Base-by-base conservation (phyloP, 306 rosid genomes). In the Parietaria judaica region DNA sequence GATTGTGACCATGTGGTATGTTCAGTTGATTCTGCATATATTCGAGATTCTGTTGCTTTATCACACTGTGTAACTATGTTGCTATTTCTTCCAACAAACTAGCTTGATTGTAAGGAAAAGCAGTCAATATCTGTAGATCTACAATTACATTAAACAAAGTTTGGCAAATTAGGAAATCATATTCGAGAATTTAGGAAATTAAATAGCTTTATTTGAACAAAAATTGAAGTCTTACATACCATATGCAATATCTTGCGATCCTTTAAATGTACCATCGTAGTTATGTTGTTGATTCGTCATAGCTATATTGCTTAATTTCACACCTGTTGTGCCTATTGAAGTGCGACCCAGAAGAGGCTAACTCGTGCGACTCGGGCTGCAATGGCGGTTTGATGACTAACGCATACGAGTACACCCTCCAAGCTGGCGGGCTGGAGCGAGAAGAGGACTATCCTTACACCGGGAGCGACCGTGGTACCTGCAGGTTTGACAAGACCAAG, bases 1-100 rank as follows among this genome's bases (percentile, higher is more conserved):
- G 99, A 94, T 67, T 92, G 99, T 17, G 99, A 92, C 62, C 97
- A 94, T 34, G 87, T 82, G 97, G 99, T 92, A 49, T 49, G 13
- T 41, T 41, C 53, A 49, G 14, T 1, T 49, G 53, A 49, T 36
- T 56, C 5, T 54, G 2, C 43, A 3, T 4, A 23, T 35, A 10
- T 67, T 71, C 17, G 17, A 10, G 36, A 43, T 37, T 71, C 64
- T 36, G 31, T 49, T 59, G 10, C 48, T 31, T 13, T 43, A 10
- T 11, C 9, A 23, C 14, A 8, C 11, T 48, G 9, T 46, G 46
- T 11, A 2, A 61, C 47, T 13, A 6, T 38, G 11, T 35, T 11
- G 8, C 5, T 11, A 36, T 6, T 6, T n/a, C 39, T 56, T 5
- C 45, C 5, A 58, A 31, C 39, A 23, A 36, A 58, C 62, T 23